A percentile compares a stretch with the other conserved stretches of the same genome.
phyloP scores from a whole-genome alignment of 495 filamentous ascomycete genomes.

The Acidiella bohemica region DNA sequence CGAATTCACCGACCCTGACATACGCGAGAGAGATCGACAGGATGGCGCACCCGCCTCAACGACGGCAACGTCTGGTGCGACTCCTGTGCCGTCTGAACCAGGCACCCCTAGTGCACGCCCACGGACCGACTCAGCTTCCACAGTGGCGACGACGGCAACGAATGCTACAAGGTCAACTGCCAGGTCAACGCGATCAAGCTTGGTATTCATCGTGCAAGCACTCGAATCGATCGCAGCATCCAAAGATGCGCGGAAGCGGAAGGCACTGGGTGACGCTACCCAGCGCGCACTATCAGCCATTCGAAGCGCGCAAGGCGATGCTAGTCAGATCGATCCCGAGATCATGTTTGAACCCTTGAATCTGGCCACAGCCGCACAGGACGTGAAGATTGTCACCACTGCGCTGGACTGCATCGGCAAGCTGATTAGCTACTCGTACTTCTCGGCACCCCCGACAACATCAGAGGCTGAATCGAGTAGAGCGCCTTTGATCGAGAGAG shows the following conservation, averaged over 20 bases:
- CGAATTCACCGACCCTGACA: too few relatives aligned
- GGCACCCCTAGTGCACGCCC: conserved; percentile 20
- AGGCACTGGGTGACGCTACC: conserved; percentile 63
- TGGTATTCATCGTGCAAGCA: conserved; percentile 86
- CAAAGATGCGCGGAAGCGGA: conserved; percentile 71
- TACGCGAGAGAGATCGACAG: too few relatives aligned
- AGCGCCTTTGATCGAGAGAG: conserved; percentile 77
- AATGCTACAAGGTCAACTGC: conserved; percentile 37
- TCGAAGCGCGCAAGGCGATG: conserved; percentile 52
- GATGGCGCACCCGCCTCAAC: conserved; percentile 2
- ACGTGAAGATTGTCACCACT: conserved; percentile 69
- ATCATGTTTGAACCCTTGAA: conserved; percentile 82
- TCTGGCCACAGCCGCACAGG: conserved; percentile 72
- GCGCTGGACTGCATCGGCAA: conserved; percentile 97
- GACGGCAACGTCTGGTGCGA: neutral
- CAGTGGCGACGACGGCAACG: conserved; percentile 40
- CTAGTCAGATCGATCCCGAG: conserved; percentile 61
- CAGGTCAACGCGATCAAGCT: conserved; percentile 70
- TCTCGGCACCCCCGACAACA: conserved; percentile 53
- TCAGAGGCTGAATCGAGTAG: conserved; percentile 22
- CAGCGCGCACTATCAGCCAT: conserved; percentile 72
- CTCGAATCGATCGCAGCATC: conserved; percentile 80
- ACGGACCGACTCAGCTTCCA: conserved; percentile 46
- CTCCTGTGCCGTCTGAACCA: too few relatives aligned
- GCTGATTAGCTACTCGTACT: conserved; percentile 95